Conservation (phyloP, 2,329 filamentous ascomycete genomes). For the Diaporthe citriasiana region DNA sequence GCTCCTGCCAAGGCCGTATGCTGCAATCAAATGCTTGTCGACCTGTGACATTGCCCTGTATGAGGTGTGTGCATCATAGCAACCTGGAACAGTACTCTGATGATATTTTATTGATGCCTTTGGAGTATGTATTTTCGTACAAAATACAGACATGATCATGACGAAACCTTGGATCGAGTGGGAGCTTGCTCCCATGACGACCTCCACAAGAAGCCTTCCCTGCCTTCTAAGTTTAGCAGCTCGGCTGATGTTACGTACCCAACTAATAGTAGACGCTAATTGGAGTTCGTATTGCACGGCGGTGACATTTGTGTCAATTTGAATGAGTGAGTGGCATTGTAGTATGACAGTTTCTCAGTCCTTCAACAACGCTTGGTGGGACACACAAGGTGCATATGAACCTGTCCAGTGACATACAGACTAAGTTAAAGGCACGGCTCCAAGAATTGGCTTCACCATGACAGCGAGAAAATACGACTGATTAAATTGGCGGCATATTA, state of each 20-base stretch:
- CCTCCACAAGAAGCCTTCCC: neutral
- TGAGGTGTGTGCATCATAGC: neutral
- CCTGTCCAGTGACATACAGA: neutral
- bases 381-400: neutral
- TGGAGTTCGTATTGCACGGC: neutral
- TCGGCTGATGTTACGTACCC: neutral
- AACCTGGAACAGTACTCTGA: neutral
- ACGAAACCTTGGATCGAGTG: neutral
- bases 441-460: neutral
- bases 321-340: neutral
- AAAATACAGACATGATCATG: neutral
- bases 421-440: neutral
- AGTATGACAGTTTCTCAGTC: neutral
- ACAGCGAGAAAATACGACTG: neutral
- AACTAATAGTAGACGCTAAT: neutral
- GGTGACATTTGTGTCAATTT: neutral
- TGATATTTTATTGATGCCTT: neutral
- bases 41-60: neutral
- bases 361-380: neutral
- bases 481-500: neutral
- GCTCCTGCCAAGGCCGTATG: neutral
- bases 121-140: fast-evolving
- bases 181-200: neutral
- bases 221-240: neutral
- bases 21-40: neutral